These are phyloP conservation scores for Arctium minus DNA, from an alignment of 129 eudicot genomes.

Conservation along the genomic window DNA sequence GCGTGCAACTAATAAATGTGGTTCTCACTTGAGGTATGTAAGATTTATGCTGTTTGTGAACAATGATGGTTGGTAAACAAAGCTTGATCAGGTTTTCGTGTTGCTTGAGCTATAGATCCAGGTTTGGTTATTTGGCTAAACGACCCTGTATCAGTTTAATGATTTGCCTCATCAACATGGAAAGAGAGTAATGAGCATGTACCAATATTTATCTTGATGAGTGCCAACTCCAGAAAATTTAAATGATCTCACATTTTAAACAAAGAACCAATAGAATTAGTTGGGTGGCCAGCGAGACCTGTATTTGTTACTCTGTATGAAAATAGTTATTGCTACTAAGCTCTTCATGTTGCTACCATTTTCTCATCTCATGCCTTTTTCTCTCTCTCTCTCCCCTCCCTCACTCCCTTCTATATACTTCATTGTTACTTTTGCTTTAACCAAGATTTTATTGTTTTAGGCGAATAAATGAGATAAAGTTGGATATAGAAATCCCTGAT, in stretches of 20 bases:
- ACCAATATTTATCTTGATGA: too few species aligned
- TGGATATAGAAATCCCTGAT: slow-evolving; percentile 78
- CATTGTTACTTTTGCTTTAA: neutral
- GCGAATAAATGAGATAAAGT: slow-evolving; percentile 74
- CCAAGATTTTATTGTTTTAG: slow-evolving; percentile 26
- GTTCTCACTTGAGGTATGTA: neutral
- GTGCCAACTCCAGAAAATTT: neutral
- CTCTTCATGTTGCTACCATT: neutral
- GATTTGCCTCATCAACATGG: too few species aligned
- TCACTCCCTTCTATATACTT: neutral
- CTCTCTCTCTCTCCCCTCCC: neutral
- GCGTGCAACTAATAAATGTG: neutral
- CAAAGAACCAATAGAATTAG: neutral
- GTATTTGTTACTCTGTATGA: too few species aligned
- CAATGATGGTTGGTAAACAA: too few species aligned
- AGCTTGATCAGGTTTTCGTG: too few species aligned
- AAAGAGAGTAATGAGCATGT: too few species aligned
- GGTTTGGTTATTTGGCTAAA: too few species aligned
- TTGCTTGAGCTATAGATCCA: too few species aligned
- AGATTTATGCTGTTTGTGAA: too few species aligned
- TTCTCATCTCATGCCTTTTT: neutral
- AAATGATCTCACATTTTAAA: neutral
- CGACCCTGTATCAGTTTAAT: too few species aligned
- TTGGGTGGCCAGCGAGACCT: neutral
- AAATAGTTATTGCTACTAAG: too few species aligned